A percentile compares a stretch with the other conserved stretches of the same genome.
Evolutionary conservation across 73 alveolate genomes (phyloP).

Genomic region (Blepharisma japonicum): DNA sequence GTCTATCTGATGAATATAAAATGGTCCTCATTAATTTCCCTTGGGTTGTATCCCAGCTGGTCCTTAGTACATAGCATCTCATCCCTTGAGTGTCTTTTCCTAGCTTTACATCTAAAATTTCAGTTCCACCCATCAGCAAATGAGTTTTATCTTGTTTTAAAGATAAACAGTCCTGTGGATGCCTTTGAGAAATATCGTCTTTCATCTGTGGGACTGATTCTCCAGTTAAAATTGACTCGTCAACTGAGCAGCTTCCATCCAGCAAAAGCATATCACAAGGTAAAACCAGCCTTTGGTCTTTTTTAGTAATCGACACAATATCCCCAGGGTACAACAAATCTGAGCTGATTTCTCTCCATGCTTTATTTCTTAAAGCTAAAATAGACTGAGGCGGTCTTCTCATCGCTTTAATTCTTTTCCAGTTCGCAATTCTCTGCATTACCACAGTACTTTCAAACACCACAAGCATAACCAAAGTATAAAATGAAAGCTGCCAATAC

Average conservation of each 20-base stretch:
- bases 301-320: slow-evolving; percentile 59
- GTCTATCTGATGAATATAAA: slow-evolving; percentile 89
- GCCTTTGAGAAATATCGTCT: background rate
- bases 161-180: slow-evolving; percentile 61
- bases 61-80: slow-evolving; percentile 82
- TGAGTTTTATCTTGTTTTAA: slow-evolving; percentile 35
- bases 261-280: slow-evolving; percentile 81
- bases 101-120: slow-evolving; percentile 57
- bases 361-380: slow-evolving; percentile 65
- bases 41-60: slow-evolving; percentile 93
- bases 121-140: slow-evolving; percentile 85
- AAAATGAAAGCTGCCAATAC: slow-evolving; percentile 89
- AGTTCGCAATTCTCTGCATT: slow-evolving; percentile 85
- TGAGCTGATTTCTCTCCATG: slow-evolving; percentile 74
- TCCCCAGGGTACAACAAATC: slow-evolving; percentile 93
- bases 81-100: slow-evolving; percentile 66
- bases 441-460: slow-evolving; percentile 92
- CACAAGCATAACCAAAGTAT: slow-evolving; percentile 84
- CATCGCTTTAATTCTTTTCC: slow-evolving; percentile 91
- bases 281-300: slow-evolving; percentile 40
- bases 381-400: slow-evolving; percentile 85
- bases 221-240: slow-evolving; percentile 95
- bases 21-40: slow-evolving; percentile 96
- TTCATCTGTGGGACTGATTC: slow-evolving; percentile 77
- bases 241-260: slow-evolving; percentile 85